Evolutionary conservation across 2,329 filamentous ascomycete species (phyloP), one percentile per base, ranked within the genome.

Genomic region (Orbilia javanica): DNA sequence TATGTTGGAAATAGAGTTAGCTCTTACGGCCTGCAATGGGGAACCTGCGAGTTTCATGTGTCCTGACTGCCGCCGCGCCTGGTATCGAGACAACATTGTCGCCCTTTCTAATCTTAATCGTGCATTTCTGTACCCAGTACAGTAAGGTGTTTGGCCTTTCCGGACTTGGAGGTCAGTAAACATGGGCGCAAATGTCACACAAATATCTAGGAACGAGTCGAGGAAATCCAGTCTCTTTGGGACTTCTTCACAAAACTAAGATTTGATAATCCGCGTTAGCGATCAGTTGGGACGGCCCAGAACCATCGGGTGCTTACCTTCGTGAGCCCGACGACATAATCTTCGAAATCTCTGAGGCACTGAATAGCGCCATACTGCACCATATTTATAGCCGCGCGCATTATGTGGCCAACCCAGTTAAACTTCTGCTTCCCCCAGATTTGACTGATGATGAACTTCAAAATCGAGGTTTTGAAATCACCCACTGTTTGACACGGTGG

Each of bases 351-450:
- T 27, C 73, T 42, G 3, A 77, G 66, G 18, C 60, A 69, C 20
- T 65, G 57, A 13, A 77, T 77, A 8, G 60, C 73, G 11, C 73
- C 73, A 15, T 71, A 62, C 27, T 70, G 57, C 29, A 77, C 73
- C 73, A 77, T 77, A 34, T 77, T 77, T 39, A 77, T 64, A 1
- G 73, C 73, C 4, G 73, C 73, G 3, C 73, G 65, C 66, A 77
- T 70, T 18, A 77, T 70, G 18, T 77, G 73, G 7, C 57, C 60
- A 13, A 71, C 66, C 66, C 66, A 71, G 13, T 42, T 69, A 44
- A 77, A 77, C 18, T 71, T 66, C 39, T 62, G 44, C 27, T 63
- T 64, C 31, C 55, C 62, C 66, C 65, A 77, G 27, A 71, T 48
- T 20, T 57, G 73, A 13, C 66, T 63, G 44, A 71, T 71, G 25